These are phyloP conservation scores for Penicillium waksmanii DNA, from an alignment of 495 filamentous ascomycete genomes.

Conservation along the genomic window DNA sequence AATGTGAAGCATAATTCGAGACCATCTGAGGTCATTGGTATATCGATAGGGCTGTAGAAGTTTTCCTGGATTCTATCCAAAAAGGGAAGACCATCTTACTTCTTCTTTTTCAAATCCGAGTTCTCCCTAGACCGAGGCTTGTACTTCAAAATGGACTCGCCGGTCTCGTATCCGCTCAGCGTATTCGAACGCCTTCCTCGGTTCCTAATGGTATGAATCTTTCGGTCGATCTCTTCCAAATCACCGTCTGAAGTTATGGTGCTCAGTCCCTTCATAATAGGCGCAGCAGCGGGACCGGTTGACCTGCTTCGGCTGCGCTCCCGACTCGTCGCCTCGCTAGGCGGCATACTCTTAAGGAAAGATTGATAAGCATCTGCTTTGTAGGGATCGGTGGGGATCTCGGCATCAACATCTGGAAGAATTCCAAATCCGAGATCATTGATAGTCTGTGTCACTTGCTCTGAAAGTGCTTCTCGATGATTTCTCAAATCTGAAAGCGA, in stretches of 20 bases:
- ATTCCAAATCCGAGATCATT: conserved; percentile 89
- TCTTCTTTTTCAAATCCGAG: conserved; percentile 24
- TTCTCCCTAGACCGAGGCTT: conserved; percentile 8
- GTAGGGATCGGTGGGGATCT: conserved; percentile 63
- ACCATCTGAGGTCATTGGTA: conserved; percentile 7
- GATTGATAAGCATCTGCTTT: conserved; percentile 41
- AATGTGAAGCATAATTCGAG: background rate
- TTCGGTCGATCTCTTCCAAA: conserved; percentile 76
- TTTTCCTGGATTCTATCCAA: background rate
- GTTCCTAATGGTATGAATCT: conserved; percentile 74
- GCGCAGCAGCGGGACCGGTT: conserved; percentile 51
- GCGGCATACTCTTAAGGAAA: conserved; percentile 33
- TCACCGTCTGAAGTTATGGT: conserved; percentile 69
- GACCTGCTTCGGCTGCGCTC: conserved; percentile 68
- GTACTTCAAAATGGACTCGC: conserved; percentile 32
- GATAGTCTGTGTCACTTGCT: conserved; percentile 79
- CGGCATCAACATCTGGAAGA: conserved; percentile 84
- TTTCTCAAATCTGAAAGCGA: conserved; percentile 73
- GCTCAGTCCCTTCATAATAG: conserved; percentile 62
- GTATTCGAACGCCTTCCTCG: conserved; percentile 53
- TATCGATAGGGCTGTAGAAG: background rate
- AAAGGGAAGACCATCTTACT: conserved; percentile 11
- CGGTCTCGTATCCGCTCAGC: conserved; percentile 22
- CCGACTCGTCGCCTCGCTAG: conserved; percentile 49
- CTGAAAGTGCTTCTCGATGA: conserved; percentile 68